Evolutionary conservation across 2,329 filamentous ascomycete species (phyloP).

Genomic region (Diplocarpon rosae): DNA sequence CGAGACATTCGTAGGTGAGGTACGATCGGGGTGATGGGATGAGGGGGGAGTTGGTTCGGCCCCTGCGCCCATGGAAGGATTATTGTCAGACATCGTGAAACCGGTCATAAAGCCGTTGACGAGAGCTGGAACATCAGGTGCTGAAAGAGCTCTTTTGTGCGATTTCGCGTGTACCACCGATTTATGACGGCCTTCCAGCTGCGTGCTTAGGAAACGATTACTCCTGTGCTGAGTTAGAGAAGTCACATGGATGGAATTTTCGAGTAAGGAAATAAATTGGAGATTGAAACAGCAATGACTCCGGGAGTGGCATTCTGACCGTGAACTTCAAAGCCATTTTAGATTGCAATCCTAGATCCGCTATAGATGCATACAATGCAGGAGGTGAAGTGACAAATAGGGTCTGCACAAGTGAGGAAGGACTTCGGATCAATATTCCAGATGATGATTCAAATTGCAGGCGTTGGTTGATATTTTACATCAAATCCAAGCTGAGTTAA

Average conservation of each 20-base stretch:
- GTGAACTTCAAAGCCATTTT: too few relatives aligned
- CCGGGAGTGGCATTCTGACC: too few relatives aligned
- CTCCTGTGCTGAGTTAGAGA: neutral
- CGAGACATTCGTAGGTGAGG: conserved; percentile 13
- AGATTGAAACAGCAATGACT: neutral
- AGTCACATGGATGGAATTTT: neutral
- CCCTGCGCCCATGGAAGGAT: conserved; percentile 6
- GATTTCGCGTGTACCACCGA: conserved; percentile 6
- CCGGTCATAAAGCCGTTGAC: neutral
- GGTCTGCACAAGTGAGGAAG: too few relatives aligned
- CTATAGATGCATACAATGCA: too few relatives aligned
- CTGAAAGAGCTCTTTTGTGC: conserved; percentile 20
- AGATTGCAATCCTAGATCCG: too few relatives aligned
- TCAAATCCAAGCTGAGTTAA: too few relatives aligned
- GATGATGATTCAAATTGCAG: too few relatives aligned
- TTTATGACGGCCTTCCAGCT: conserved; percentile 11
- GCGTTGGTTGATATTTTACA: too few relatives aligned
- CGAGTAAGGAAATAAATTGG: neutral
- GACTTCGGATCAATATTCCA: too few relatives aligned
- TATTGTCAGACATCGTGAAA: conserved; percentile 8
- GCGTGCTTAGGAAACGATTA: conserved; percentile 13
- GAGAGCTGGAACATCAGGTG: conserved; percentile 15
- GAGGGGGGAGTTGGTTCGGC: conserved; percentile 23
- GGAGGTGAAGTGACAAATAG: too few relatives aligned
- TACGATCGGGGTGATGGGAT: conserved; percentile 20